phyloP scores from a whole-genome alignment of 768 basidiomycete genomes.

The Suillus lakei region DNA sequence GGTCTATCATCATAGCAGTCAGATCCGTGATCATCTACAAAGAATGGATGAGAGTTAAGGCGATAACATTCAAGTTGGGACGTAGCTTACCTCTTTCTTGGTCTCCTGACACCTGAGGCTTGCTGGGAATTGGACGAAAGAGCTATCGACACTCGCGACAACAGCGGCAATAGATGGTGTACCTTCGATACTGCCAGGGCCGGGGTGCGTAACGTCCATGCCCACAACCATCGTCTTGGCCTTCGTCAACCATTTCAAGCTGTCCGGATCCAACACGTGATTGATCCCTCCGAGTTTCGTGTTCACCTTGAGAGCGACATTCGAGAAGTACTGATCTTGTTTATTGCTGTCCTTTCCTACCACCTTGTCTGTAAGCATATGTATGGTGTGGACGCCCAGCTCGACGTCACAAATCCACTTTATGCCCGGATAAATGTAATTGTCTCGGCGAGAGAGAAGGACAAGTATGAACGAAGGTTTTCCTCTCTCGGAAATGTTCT shows the following conservation, averaged over 20 bases:
- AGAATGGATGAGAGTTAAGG: not conserved
- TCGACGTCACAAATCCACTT: conserved; percentile 78
- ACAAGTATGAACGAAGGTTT: conserved; percentile 73
- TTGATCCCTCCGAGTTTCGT: conserved; percentile 84
- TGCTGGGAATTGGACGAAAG: conserved; percentile 79
- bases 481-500: conserved; percentile 24
- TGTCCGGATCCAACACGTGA: conserved; percentile 64
- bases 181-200: conserved; percentile 66
- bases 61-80: not conserved
- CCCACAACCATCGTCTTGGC: conserved; percentile 83
- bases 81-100: conserved; percentile 26
- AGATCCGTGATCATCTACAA: conserved; percentile 75
- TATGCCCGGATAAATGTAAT: conserved; percentile 80
- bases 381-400: conserved; percentile 73
- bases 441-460: conserved; percentile 68
- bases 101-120: conserved; percentile 67
- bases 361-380: conserved; percentile 70
- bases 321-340: conserved; percentile 84
- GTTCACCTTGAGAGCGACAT: conserved; percentile 82
- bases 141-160: conserved; percentile 72
- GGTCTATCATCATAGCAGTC: conserved; percentile 69
- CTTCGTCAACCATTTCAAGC: conserved; percentile 68
- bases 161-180: conserved; percentile 86
- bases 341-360: conserved; percentile 49
- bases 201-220: conserved; percentile 84